A percentile compares a stretch with the other conserved stretches of the same genome.
phyloP scores from a whole-genome alignment of 2,329 filamentous ascomycete genomes.

The Fusarium avenaceum region DNA sequence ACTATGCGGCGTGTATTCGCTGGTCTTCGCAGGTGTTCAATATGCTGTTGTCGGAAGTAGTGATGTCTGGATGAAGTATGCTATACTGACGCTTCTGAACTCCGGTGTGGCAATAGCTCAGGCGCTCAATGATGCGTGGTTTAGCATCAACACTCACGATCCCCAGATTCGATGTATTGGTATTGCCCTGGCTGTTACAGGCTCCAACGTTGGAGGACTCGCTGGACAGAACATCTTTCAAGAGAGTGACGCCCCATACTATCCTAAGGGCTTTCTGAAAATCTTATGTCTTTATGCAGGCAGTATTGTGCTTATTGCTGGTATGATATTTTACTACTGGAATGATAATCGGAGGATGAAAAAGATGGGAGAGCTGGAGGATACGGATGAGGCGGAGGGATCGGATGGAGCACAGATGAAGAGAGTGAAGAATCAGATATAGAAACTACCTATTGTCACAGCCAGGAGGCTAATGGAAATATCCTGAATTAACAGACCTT shows the following conservation, averaged over 20 bases:
- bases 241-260: background rate
- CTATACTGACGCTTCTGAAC: background rate
- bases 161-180: slow-evolving; percentile 11
- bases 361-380: background rate
- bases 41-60: background rate
- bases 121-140: slow-evolving; percentile 8
- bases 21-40: slow-evolving; percentile 3
- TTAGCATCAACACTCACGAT: slow-evolving; percentile 7
- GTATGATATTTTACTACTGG: slow-evolving; percentile 24
- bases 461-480: background rate
- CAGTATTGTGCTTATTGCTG: slow-evolving; percentile 14
- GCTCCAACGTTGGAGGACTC: background rate
- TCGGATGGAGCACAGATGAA: background rate
- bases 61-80: slow-evolving; percentile 9
- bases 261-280: background rate
- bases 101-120: slow-evolving; percentile 3
- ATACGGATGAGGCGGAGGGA: background rate
- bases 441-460: background rate
- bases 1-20: slow-evolving; percentile 5
- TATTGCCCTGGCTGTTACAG: background rate
- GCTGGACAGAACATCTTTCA: slow-evolving; percentile 11
- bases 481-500: background rate
- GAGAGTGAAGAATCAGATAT: background rate
- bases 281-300: background rate
- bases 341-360: slow-evolving; percentile 4